Evolutionary conservation across 305 asterid species (phyloP), one percentile per base, ranked within the genome.

Genomic region (Andrographis paniculata): DNA sequence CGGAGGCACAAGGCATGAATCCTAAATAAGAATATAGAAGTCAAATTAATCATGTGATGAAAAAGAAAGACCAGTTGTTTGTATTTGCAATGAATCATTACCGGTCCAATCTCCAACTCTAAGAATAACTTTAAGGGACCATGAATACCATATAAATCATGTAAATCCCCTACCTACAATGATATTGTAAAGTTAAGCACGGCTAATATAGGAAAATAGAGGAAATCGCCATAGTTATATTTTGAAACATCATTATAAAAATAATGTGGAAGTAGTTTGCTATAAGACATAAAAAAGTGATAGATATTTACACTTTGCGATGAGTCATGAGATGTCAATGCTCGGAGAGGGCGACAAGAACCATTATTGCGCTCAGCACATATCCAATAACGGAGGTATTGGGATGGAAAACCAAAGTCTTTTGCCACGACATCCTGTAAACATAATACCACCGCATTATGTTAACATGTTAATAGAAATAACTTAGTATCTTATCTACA

Each of bases 291-390:
- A 8, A 3, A 24, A 24, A 16, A 30, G 46, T 22, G 37, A 53
- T 44, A 50, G 51, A 41, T 31, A 11, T 11, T 66, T 70, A 71
- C 77, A 38, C 61, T 35, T 49, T 55, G 65, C 14, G 62, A 33
- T 56, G 59, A 65, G 52, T 71, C 77, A 7, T 15, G 37, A 28
- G 17, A 53, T 37, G 73, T 59, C 65, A 66, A 53, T 43, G 74
- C 70, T 44, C 70, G 62, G 61, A 20, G 60, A 45, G 73, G 77
- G 33, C 70, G 70, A 58, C 48, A 62, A 18, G 72, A 57, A 59
- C 50, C 60, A 55, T 45, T 70, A 44, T 61, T 55, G 56, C 71
- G 60, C 50, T 61, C 62, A 20, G 63, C 55, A 63, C 72, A 70
- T 27, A 44, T 35, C 76, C 76, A 65, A 33, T 60, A 70, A 39